These are phyloP conservation scores for Aureobasidium vineae DNA, from an alignment of 2,329 filamentous ascomycete species.

Conservation along the genomic window DNA sequence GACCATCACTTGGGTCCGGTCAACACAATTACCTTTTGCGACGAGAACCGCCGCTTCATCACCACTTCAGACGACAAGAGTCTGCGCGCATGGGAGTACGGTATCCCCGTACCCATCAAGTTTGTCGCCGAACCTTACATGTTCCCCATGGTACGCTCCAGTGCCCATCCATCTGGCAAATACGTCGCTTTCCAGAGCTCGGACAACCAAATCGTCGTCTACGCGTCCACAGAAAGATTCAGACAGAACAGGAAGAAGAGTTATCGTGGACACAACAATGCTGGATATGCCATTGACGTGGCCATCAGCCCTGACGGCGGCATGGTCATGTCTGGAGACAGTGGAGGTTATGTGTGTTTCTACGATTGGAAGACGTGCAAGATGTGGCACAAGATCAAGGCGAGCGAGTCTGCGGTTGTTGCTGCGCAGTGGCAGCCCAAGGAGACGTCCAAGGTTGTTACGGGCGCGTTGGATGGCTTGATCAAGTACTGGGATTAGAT, in stretches of 20 bases:
- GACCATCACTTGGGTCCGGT: constrained; percentile 97
- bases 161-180: constrained; percentile 83
- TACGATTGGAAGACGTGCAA: constrained; percentile 99
- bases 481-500: constrained; percentile 88
- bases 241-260: constrained; percentile 96
- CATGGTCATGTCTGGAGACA: constrained; percentile 84
- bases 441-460: constrained; percentile 90
- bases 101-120: constrained; percentile 97
- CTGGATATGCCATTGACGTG: constrained; percentile 88
- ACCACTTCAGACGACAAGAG: constrained; percentile 97
- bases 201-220: constrained; percentile 97
- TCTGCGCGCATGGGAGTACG: constrained; percentile 95
- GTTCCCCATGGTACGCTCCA: constrained; percentile 88
- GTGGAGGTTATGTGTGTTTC: constrained; percentile 85
- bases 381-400: constrained; percentile 95
- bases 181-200: constrained; percentile 91
- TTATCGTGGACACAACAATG: constrained; percentile 93
- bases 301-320: constrained; percentile 87
- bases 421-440: constrained; percentile 95
- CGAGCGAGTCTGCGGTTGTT: constrained; percentile 77
- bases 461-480: constrained; percentile 82
- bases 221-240: constrained; percentile 92
- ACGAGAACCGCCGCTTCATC: constrained; percentile 92
- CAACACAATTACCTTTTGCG: constrained; percentile 96
- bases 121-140: constrained; percentile 82